Evolutionary conservation across 768 basidiomycete genomes (phyloP).

Genomic region (Sporobolomyces phaffii): DNA sequence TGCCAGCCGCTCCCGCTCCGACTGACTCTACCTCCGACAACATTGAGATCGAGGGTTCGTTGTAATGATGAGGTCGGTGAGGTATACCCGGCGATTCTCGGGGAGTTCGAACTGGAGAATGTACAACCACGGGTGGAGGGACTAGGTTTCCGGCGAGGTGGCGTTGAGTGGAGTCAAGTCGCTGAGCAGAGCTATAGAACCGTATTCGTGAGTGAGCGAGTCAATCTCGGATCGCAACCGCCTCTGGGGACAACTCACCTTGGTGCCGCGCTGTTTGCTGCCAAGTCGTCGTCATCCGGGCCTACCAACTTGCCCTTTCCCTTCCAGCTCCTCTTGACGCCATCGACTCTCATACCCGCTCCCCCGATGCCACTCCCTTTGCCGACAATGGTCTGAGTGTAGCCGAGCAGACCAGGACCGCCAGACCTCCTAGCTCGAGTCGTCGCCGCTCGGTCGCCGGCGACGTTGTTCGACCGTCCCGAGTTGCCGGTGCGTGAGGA

Average conservation of each 20-base stretch:
- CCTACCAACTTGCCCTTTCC: slow-evolving; percentile 51
- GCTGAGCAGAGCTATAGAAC: not conserved
- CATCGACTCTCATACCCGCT: slow-evolving; percentile 69
- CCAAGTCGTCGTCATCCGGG: not conserved
- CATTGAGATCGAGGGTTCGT: not conserved
- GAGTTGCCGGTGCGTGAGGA: not conserved
- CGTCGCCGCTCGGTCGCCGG: not conserved
- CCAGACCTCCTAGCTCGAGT: slow-evolving; percentile 42
- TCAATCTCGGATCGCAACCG: not conserved
- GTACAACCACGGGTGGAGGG: slow-evolving; percentile 30
- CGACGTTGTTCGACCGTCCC: not conserved
- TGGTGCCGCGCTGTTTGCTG: not conserved
- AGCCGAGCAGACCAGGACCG: slow-evolving; percentile 57
- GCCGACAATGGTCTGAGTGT: slow-evolving; percentile 85
- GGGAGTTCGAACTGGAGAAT: slow-evolving; percentile 26
- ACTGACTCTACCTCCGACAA: not conserved
- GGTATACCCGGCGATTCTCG: not conserved
- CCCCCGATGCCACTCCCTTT: slow-evolving; percentile 58
- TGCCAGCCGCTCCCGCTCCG: too few relatives aligned
- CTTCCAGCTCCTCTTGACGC: slow-evolving; percentile 44
- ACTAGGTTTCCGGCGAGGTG: not conserved
- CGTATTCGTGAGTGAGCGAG: slow-evolving; percentile 18
- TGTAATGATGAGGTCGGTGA: not conserved
- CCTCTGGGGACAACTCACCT: not conserved
- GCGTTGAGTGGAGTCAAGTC: not conserved